Conservation (phyloP, 1,139 yeast genomes). For the Pichia kudriavzevii region DNA sequence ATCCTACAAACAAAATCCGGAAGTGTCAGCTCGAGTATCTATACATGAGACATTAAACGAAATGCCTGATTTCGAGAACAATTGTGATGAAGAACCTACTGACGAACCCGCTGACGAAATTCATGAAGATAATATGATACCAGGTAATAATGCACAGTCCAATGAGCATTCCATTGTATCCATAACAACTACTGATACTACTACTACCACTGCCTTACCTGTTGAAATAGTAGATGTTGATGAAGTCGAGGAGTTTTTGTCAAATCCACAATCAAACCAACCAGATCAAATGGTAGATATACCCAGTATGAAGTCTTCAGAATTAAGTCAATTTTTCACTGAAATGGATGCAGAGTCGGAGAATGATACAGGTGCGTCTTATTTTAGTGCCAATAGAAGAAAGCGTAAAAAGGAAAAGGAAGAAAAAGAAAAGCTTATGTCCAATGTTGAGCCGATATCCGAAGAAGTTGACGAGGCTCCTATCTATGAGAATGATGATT, state of each 20-base stretch:
- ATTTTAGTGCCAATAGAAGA: slow-evolving; percentile 13
- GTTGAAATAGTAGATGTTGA: slow-evolving; percentile 14
- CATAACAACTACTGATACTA: slow-evolving; percentile 5
- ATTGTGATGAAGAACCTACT: slow-evolving; percentile 1
- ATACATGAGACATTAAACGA: neutral
- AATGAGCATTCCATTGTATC: slow-evolving; percentile 5
- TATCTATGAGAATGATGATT: slow-evolving; percentile 8
- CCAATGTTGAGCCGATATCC: slow-evolving; percentile 4
- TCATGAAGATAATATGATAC: slow-evolving; percentile 1
- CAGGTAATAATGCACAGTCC: slow-evolving; percentile 3
- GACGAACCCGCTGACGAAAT: slow-evolving; percentile 1
- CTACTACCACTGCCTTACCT: slow-evolving; percentile 12
- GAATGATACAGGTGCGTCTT: slow-evolving; percentile 10
- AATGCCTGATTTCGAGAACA: slow-evolving; percentile 2
- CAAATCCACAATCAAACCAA: slow-evolving; percentile 4
- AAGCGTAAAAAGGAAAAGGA: slow-evolving; percentile 10
- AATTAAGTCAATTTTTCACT: slow-evolving; percentile 15
- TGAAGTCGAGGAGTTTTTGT: slow-evolving; percentile 14
- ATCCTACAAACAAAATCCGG: too few species aligned
- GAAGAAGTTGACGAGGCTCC: slow-evolving; percentile 6
- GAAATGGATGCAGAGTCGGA: slow-evolving; percentile 14
- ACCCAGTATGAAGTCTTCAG: slow-evolving; percentile 17
- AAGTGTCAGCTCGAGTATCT: too few species aligned
- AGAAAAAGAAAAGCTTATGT: neutral
- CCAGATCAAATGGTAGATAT: slow-evolving; percentile 7